phyloP scores from a whole-genome alignment of 1,139 yeast species.

The Protomyces pachydermus region DNA sequence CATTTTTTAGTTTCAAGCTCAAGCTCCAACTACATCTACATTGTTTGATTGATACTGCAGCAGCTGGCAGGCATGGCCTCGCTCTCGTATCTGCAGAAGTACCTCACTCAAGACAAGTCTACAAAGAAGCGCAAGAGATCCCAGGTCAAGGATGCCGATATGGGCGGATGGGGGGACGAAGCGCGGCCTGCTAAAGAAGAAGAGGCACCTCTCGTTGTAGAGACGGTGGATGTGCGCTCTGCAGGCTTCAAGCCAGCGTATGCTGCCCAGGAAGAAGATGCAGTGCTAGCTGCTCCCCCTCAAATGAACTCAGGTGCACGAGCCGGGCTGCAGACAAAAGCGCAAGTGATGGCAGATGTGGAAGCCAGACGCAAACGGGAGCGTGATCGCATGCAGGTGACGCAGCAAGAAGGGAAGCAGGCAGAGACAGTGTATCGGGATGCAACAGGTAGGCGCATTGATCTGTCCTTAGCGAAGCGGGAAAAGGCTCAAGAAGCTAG shows the following conservation, averaged over 20 bases:
- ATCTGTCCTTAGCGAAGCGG: slow-evolving; percentile 38
- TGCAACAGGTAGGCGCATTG: slow-evolving; percentile 50
- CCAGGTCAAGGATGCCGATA: slow-evolving; percentile 35
- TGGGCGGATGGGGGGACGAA: slow-evolving; percentile 32
- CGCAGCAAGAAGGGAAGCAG: slow-evolving; percentile 25
- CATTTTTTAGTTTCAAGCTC: not conserved
- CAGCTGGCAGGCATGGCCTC: not conserved
- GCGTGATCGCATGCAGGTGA: slow-evolving; percentile 36
- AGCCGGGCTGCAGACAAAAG: slow-evolving; percentile 48
- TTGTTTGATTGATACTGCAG: too few species aligned
- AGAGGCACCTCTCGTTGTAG: slow-evolving; percentile 8
- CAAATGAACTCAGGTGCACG: slow-evolving; percentile 43
- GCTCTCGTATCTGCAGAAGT: slow-evolving; percentile 37
- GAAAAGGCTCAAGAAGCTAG: slow-evolving; percentile 39
- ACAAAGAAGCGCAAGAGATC: slow-evolving; percentile 37
- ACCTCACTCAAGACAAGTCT: slow-evolving; percentile 38
- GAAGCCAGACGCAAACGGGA: slow-evolving; percentile 32
- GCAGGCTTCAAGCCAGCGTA: slow-evolving; percentile 31
- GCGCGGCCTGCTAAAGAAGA: slow-evolving; percentile 29
- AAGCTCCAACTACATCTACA: too few species aligned
- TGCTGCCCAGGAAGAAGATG: slow-evolving; percentile 12
- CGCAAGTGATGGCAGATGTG: slow-evolving; percentile 40
- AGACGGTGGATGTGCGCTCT: slow-evolving; percentile 5
- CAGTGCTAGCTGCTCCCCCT: not conserved
- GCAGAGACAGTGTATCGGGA: slow-evolving; percentile 57